phyloP scores from a whole-genome alignment of 495 filamentous ascomycete genomes.

The Annulohypoxylon moriforme region DNA sequence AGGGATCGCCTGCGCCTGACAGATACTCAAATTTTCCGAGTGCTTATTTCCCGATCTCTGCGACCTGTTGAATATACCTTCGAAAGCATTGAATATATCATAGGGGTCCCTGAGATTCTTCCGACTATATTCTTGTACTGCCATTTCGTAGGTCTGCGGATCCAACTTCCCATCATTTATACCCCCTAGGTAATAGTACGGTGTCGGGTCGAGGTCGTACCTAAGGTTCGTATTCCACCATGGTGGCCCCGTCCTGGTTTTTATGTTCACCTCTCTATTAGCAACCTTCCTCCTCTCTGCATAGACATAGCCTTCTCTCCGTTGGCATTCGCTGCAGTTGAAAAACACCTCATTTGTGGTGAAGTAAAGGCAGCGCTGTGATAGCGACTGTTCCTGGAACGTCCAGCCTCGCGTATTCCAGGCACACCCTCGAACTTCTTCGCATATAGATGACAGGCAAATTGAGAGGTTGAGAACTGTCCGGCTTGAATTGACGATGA shows the following conservation, averaged over 20 bases:
- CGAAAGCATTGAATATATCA: neutral
- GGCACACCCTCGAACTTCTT: constrained; percentile 16
- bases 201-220: constrained; percentile 11
- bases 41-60: neutral
- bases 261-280: neutral
- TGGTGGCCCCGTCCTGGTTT: constrained; percentile 1
- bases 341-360: constrained; percentile 38
- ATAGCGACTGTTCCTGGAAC: constrained; percentile 41
- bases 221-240: constrained; percentile 12
- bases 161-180: neutral
- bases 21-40: neutral
- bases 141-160: neutral
- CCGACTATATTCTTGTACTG: constrained; percentile 8
- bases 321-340: constrained; percentile 23
- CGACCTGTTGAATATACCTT: neutral
- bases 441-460: neutral
- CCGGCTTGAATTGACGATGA: neutral
- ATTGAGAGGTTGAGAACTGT: neutral
- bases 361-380: constrained; percentile 39
- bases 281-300: neutral
- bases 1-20: constrained; percentile 10
- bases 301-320: constrained; percentile 14
- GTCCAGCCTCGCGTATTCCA: constrained; percentile 47
- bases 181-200: constrained; percentile 4
- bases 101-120: neutral